Base-by-base conservation (phyloP, 2,329 filamentous ascomycete species). In the Alternaria sp. region DNA sequence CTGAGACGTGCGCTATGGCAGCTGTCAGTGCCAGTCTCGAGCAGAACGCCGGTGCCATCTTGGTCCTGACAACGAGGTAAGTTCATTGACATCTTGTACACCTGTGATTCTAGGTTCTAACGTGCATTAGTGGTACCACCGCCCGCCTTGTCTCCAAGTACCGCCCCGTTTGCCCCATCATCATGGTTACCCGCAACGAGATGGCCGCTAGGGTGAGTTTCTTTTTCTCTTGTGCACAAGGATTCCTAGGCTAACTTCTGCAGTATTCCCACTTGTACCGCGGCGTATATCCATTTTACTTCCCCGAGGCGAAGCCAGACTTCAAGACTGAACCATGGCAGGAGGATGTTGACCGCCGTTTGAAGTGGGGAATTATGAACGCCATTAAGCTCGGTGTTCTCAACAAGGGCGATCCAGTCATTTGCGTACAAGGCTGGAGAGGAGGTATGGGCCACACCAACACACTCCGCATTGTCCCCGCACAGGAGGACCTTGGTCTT, bases 131-230 rank as follows among this genome's bases (percentile, higher is more conserved):
- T 70, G 95, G 95, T 78, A 92, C 92, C 76, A 97, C 94, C 68
- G 95, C 95, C 62, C 93, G 95, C 75, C 89, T 98, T 65, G 86
- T 98, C 70, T 96, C 94, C 85, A 99, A 99, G 86, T 99, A 97
- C 86, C 92, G 95, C 77, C 95, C 95, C 52, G 94, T 98, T 67
- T 98, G 94, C 88, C 95, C 95, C 73, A 97, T 99, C 84, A 94
- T 99, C 86, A 98, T 98, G 94, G 92, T 99, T 67, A 97, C 94
- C 67, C 91, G 95, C 74, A 97, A 91, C 80, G 83, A 88, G 49
- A 88, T 87, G 68, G 92, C 95, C 53, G 91, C 93, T 62, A 88
- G 95, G 70, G 84, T 86, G 81, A 80, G 83, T 71, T 44, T 59
- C 41, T 24, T 39, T n/a, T 44, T 20, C 39, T n/a, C 38, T 39